A percentile compares a stretch with the other conserved stretches of the same genome.
phyloP scores from a whole-genome alignment of 192 early-diverging fungal species.

The Backusella macrospora region DNA sequence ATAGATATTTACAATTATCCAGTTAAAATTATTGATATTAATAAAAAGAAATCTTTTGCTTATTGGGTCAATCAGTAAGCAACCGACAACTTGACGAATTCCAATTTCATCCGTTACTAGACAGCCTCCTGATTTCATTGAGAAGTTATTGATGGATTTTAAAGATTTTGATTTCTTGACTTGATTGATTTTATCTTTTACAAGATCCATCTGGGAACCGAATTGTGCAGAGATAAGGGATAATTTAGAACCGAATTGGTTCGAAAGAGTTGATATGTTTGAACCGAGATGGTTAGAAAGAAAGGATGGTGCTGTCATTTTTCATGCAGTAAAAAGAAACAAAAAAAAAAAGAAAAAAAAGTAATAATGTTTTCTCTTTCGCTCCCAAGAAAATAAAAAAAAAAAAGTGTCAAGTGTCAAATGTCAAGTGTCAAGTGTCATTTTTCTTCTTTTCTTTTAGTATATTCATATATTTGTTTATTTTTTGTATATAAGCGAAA shows the following conservation, averaged over 20 bases:
- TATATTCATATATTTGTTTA: no score
- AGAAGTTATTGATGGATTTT: conserved; percentile 17
- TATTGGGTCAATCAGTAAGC: conserved; percentile 1
- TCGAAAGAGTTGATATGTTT: no score
- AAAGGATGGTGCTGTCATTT: no score
- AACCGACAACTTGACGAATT: conserved; percentile 6
- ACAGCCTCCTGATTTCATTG: conserved; percentile 28
- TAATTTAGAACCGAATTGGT: background rate
- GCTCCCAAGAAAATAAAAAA: no score
- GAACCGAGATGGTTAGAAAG: no score
- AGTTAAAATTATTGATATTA: background rate
- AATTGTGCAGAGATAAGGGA: background rate
- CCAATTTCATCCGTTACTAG: conserved; percentile 1
- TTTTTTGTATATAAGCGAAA: no score
- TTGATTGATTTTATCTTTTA: background rate
- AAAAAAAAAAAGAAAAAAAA: no score
- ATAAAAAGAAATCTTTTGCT: conserved; percentile 14
- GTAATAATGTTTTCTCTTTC: no score
- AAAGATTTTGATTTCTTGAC: background rate
- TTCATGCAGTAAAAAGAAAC: no score
- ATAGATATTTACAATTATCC: conserved; percentile 21
- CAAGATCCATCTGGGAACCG: background rate
- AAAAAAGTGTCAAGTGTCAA: no score
- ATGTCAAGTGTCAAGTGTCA: no score
- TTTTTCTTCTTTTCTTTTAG: no score